Percentiles rank a stretch among this genome's conserved stretches.
Evolutionary conservation across 768 basidiomycete genomes (phyloP).

Genomic region (Trametes punicea): DNA sequence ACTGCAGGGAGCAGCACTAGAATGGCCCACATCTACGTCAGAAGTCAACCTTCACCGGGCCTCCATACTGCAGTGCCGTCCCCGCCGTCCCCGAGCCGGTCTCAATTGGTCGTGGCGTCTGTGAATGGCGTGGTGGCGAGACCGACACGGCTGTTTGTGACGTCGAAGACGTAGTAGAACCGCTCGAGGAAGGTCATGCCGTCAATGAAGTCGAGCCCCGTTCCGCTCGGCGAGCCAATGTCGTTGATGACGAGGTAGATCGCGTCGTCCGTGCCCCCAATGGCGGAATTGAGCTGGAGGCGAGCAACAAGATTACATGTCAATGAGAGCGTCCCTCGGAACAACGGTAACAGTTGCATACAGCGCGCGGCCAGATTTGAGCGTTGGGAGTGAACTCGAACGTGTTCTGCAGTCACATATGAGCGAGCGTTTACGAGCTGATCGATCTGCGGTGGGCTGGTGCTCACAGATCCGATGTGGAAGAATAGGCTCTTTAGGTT

Average conservation of each 20-base stretch:
- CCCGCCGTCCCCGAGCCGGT: too few species aligned
- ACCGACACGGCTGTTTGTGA: constrained; percentile 37
- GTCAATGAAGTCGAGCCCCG: constrained; percentile 52
- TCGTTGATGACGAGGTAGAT: constrained; percentile 39
- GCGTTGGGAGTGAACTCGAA: constrained; percentile 60
- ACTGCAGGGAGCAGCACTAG: too few species aligned
- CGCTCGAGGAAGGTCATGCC: constrained; percentile 36
- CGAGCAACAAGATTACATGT: background rate
- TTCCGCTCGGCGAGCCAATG: constrained; percentile 38
- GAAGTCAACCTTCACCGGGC: too few species aligned
- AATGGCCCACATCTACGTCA: too few species aligned
- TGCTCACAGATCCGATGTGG: constrained; percentile 17
- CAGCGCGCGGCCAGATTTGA: constrained; percentile 59
- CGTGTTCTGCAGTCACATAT: constrained; percentile 34
- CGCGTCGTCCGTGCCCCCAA: constrained; percentile 45
- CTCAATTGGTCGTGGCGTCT: constrained; percentile 29
- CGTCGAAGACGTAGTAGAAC: constrained; percentile 44
- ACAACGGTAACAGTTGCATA: too few species aligned
- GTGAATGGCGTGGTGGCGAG: constrained; percentile 40
- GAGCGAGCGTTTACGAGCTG: background rate
- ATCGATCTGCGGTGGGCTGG: background rate
- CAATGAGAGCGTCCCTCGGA: background rate
- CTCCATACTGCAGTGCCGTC: too few species aligned
- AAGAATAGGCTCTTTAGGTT: constrained; percentile 25
- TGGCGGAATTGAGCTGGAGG: constrained; percentile 46